Conservation (phyloP, 2,329 filamentous ascomycete genomes). For the Pseudocercospora vitis region DNA sequence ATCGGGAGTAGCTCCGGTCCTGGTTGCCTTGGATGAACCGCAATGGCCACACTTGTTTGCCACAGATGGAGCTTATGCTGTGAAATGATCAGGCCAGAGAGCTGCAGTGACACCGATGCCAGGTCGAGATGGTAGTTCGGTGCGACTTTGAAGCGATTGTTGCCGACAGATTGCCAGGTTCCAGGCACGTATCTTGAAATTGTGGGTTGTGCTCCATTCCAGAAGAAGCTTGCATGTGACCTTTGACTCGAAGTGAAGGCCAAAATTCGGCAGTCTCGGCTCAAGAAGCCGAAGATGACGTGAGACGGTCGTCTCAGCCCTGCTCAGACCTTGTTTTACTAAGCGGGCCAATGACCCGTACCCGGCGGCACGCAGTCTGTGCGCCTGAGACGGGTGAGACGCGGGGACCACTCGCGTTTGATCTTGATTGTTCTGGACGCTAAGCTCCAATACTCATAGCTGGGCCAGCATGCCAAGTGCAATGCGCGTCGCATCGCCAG, state of each 20-base stretch:
- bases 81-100: background rate
- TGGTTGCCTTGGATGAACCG: background rate
- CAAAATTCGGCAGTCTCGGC: too few relatives aligned
- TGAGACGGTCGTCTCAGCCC: background rate
- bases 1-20: background rate
- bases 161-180: background rate
- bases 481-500: too few relatives aligned
- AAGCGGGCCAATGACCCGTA: too few relatives aligned
- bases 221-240: background rate
- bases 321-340: too few relatives aligned
- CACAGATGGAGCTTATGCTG: slow-evolving; percentile 16
- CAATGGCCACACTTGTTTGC: slow-evolving; percentile 12
- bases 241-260: background rate
- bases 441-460: too few relatives aligned
- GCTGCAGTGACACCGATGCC: slow-evolving; percentile 4
- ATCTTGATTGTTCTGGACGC: too few relatives aligned
- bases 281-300: background rate
- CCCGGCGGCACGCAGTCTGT: too few relatives aligned
- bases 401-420: too few relatives aligned
- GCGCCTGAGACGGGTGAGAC: too few relatives aligned
- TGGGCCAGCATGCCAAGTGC: too few relatives aligned
- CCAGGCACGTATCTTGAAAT: too few relatives aligned
- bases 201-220: background rate
- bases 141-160: background rate
- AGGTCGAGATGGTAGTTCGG: background rate